Evolutionary conservation across 1,139 yeast genomes (phyloP), one percentile per base, ranked within the genome.

Genomic region (Arxiozyma telluris): DNA sequence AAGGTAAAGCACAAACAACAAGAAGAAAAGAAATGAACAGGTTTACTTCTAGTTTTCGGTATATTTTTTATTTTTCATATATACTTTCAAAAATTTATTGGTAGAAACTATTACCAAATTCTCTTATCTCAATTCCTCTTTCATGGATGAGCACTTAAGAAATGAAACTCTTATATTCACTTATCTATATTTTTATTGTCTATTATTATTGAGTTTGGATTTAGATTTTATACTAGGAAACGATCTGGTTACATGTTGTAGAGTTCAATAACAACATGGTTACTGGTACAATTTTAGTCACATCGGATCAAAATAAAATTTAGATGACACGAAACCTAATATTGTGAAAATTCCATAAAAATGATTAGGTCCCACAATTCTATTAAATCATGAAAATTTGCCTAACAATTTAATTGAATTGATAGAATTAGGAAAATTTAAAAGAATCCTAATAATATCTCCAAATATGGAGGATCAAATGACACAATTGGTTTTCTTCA

Each of bases 201-300:
- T 8, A 15, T 15, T 34, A 34, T 34, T 15, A 4, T 34, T 34
- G 5, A 15, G 8, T 15, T 34, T 30, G 11, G 3, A 8, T 3
- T 30, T 9, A 6, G 38, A 30, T 30, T 30, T 30, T 30, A 3
- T 5, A 23, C 6, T 23, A 6, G 21, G 12, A 17, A 17, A 9
- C n/a, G n/a, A n/a, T n/a, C n/a, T n/a, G 7, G 23, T 6, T 9
- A 22, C 5, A 42, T 12, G 11, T n/a, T 18, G 17, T 6, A 38
- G 47, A 27, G 17, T 21, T 30, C 15, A 18, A 46, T 8, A 46
- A 20, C 17, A 39, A 42, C 1, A 18, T 51, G 46, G 55, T 47
- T 2, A 61, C 64, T 30, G 58, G 61, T 50, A 61, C 64, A 15
- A 52, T 61, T 9, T 55, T 61, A n/a, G 53, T 61, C 1, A 61